Conservation (phyloP, 176 grass and related monocot species). For the Ampelocalamus luodianensis region DNA sequence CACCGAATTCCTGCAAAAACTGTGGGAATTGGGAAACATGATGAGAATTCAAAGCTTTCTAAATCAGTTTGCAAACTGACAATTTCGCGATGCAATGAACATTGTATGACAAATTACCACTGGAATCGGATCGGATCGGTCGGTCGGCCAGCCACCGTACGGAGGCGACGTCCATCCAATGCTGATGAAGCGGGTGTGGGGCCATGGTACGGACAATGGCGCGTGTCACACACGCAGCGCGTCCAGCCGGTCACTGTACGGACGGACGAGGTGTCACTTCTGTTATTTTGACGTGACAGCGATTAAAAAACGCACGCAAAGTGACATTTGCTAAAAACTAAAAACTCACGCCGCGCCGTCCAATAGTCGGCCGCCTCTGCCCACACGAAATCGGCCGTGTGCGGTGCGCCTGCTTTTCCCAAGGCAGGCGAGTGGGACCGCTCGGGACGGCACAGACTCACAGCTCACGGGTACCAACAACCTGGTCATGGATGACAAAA, state of each 20-base stretch:
- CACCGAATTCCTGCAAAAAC: conserved; percentile 39
- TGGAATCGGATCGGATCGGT: no score
- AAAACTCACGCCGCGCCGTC: no score
- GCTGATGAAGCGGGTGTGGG: no score
- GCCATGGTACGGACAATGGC: no score
- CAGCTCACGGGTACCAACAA: not conserved
- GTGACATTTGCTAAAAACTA: no score
- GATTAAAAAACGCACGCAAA: no score
- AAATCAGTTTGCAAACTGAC: not conserved
- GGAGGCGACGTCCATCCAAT: no score
- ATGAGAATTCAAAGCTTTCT: conserved; percentile 24
- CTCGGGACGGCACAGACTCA: not conserved
- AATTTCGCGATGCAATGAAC: not conserved
- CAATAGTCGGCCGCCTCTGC: not conserved
- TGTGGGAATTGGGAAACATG: conserved; percentile 33
- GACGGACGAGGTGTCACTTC: no score
- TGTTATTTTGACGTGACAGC: no score
- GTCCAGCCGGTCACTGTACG: no score
- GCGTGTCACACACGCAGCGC: no score
- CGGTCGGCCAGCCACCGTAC: no score
- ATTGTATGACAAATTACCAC: not conserved
- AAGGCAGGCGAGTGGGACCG: not conserved
- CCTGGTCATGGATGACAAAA: not conserved
- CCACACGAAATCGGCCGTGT: not conserved
- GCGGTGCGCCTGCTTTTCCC: not conserved